Evolutionary conservation across 306 rosid species (phyloP), one percentile per base, ranked within the genome.

Genomic region (Vigna angularis): DNA sequence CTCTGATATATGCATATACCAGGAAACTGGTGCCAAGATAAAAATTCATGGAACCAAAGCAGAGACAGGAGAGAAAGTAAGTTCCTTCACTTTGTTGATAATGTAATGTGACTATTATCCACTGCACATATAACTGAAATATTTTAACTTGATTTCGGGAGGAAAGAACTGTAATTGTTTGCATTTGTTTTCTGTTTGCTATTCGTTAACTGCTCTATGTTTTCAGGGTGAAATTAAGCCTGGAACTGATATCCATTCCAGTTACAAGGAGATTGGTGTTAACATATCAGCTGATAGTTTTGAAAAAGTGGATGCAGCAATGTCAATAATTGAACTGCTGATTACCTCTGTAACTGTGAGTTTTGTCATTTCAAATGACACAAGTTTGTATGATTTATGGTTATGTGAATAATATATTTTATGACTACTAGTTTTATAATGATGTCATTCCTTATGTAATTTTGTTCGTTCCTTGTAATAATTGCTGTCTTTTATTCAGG

Each of bases 1-100:
- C 49, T 58, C 42, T 53, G 48, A 63, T 68, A 16, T 45, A 69
- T 77, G 74, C 45, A 24, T 79, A 38, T 81, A 22, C 42, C 80
- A 95, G 99, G 99, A 95, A 87, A 95, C 97, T 82, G 98, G 96
- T 77, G 91, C 93, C 51, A 91, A 86, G 77, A 90, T 95, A 75
- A 86, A 83, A 88, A 73, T 95, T 66, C 89, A 90, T 70, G 97
- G 94, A 71, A 80, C 83, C 77, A 93, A 83, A 84, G 83, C 85
- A 75, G 93, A 83, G 80, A 86, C 88, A 11, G 89, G 89, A 79
- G 88, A 85, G 78, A 91, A 91, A 93, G 98, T 93, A 64, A 78
- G 80, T 67, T 68, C 73, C 67, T 51, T 77, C 42, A 20, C 58
- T 47, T 49, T 59, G 13, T 30, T 59, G n/a, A 61, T 61, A 61